Base-by-base conservation (phyloP, 257 asterid genomes). In the Jasminum sambac region DNA sequence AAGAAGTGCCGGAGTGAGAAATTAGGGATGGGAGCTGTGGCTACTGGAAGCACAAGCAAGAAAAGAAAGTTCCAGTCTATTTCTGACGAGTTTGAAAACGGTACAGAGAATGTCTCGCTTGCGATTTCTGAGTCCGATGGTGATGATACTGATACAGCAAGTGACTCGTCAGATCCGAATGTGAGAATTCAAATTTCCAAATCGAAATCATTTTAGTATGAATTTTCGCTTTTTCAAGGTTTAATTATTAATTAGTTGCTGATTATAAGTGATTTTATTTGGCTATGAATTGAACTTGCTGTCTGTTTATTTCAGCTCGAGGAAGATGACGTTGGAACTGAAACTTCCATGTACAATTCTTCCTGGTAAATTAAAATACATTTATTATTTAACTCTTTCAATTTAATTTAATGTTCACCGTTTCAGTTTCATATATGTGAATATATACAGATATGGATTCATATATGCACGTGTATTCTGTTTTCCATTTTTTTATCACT, bases 271-370 rank as follows among this genome's bases (percentile, higher is more conserved):
- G 43, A 39, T 39, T 39, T 19, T 24, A 48, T 41, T 52, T 24
- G 12, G 37, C 42, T 40, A 69, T 46, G 71, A 55, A 57, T 57
- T 46, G 71, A 55, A 57, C 57, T 74, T 64, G 76, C 76, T 48
- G 11, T 63, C 76, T 48, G 11, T 63, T 23, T 55, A 55, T 63
- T 79, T 57, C 84, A 76, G 83, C 66, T 14, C 17, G 60, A 73
- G 38, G 80, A 69, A 34, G 60, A 73, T 30, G 80, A 69, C 24
- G 76, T 70, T 41, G 82, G 55, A 70, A 71, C 77, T 11, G 76
- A 76, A 72, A 66, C 74, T 26, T 72, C 79, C 61, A 73, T 74
- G 68, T 48, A 63, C 76, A 25, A 72, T 59, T 66, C 63, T 41
- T 74, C 50, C 74, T 63, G 84, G 86, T 79, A 67, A 44, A 55